Evolutionary conservation across 2,329 filamentous ascomycete species (phyloP), one percentile per base, ranked within the genome.

Genomic region (Pseudocercospora macadamiae): DNA sequence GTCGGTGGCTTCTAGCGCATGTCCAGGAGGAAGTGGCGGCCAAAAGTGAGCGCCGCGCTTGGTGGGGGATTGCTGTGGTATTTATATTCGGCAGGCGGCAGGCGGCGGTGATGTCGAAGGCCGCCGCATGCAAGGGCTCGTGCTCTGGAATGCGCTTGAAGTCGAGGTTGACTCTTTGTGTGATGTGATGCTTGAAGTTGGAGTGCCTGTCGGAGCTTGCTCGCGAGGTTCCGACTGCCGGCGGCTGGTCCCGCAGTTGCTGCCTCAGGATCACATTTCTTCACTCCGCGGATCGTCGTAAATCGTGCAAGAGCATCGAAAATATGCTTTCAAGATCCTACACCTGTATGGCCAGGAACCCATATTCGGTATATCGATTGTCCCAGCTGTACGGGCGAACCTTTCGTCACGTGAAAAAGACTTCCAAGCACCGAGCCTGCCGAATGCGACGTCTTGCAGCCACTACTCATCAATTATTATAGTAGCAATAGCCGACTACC

Each of bases 401-500:
- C 42, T 45, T 21, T 12, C 42, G n/a, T 45, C 23, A 26, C 10
- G 42, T 14, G 16, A 14, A 42, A 12, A 16, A 42, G 14, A 42
- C 37, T 42, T 42, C 37, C 37, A 42, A 19, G 37, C 36, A 18
- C 37, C 37, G 16, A 42, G 23, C 16, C 18, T 16, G 37, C 37
- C 37, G 37, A 42, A 42, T 21, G 37, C 37, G 37, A 42, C 4
- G 36, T 39, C 36, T 39, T 19, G 34, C 34, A 37, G 34, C 34
- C 34, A 37, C 14, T 16, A 18, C 34, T 39, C 36, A 21, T 26
- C 21, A 47, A 21, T 47, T 25, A 8, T 42, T 23, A n/a, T 19
- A 47, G 42, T 47, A 23, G 42, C 26, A 14, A 47, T 47, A 47
- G 42, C 42, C 42, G 42, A 26, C 42, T 26, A 47, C 42, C 42